Conservation (phyloP, 208 protist species). For the Angomonas deanei region DNA sequence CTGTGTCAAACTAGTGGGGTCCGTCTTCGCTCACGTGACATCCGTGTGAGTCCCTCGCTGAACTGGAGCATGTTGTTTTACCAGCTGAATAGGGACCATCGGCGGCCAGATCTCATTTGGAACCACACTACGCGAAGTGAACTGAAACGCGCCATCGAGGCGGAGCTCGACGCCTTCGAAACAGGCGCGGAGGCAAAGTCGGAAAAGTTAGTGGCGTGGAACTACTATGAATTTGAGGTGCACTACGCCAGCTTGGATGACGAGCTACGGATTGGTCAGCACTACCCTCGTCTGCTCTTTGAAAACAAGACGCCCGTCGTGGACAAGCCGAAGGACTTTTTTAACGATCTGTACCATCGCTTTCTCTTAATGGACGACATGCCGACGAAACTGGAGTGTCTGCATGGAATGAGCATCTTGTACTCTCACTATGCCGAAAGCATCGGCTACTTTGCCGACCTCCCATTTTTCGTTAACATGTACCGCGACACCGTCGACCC, state of each 20-base stretch:
- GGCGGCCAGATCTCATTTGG: constrained; percentile 90
- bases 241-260: constrained; percentile 79
- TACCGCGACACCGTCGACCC: constrained; percentile 69
- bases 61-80: constrained; percentile 92
- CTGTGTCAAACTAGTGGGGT: constrained; percentile 1
- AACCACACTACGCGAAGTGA: constrained; percentile 90
- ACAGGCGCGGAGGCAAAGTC: constrained; percentile 32
- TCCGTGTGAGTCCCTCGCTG: constrained; percentile 56
- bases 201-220: constrained; percentile 74
- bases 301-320: constrained; percentile 67
- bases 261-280: constrained; percentile 86
- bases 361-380: constrained; percentile 82
- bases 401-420: constrained; percentile 87
- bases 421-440: constrained; percentile 80
- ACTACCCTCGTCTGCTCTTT: constrained; percentile 88
- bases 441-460: constrained; percentile 84
- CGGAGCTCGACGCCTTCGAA: constrained; percentile 71
- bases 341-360: constrained; percentile 91
- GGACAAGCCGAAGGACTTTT: constrained; percentile 82
- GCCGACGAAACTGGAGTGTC: constrained; percentile 61
- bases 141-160: constrained; percentile 77
- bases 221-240: constrained; percentile 93
- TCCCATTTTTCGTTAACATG: constrained; percentile 78
- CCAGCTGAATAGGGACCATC: constrained; percentile 79
- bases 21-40: constrained; percentile 29